Conservation (phyloP, 495 filamentous ascomycete genomes). For the Annulohypoxylon bovei region DNA sequence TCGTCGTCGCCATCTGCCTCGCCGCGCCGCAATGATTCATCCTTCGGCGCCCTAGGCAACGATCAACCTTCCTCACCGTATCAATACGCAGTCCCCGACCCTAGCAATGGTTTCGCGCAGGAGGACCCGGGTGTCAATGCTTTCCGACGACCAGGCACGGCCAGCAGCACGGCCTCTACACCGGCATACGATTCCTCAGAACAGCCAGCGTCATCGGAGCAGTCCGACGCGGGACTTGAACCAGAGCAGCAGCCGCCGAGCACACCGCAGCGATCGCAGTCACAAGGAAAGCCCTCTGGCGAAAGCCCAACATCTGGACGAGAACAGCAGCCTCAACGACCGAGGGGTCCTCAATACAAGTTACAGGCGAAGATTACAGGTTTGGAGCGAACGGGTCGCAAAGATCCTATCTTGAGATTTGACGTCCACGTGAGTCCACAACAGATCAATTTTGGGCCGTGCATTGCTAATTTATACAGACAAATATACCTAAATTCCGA, state of each 20-base stretch:
- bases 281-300: constrained; percentile 30
- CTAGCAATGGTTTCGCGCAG: constrained; percentile 50
- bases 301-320: constrained; percentile 15
- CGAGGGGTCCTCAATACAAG: constrained; percentile 74
- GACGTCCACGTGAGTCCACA: constrained; percentile 85
- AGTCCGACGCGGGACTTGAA: constrained; percentile 40
- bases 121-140: constrained; percentile 54
- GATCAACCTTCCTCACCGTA: constrained; percentile 46
- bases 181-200: constrained; percentile 41
- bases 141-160: constrained; percentile 52
- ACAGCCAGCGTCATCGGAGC: constrained; percentile 49
- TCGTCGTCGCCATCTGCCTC: constrained; percentile 70
- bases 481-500: constrained; percentile 95
- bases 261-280: constrained; percentile 58
- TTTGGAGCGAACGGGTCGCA: constrained; percentile 90
- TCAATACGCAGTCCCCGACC: constrained; percentile 46
- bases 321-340: constrained; percentile 50
- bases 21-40: constrained; percentile 69
- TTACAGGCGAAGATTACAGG: constrained; percentile 94
- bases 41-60: constrained; percentile 58
- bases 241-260: constrained; percentile 56
- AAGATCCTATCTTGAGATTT: constrained; percentile 93
- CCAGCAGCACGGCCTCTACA: constrained; percentile 50
- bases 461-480: constrained; percentile 62
- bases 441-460: not conserved